Conservation (phyloP, 2,329 filamentous ascomycete genomes). For the Penicillium verrucosum region DNA sequence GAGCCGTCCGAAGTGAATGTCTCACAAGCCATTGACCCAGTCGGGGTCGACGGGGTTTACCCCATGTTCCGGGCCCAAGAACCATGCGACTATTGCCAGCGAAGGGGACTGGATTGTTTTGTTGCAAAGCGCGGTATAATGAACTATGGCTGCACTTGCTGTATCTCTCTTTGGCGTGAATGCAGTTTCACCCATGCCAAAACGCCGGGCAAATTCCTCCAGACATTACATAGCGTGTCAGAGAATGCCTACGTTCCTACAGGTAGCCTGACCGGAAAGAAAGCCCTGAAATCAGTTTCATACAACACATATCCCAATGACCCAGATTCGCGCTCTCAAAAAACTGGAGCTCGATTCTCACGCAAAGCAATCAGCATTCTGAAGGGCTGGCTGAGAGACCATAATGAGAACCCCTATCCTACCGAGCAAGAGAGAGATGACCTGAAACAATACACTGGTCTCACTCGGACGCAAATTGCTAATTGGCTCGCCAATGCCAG, state of each 20-base stretch:
- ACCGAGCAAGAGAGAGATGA: slow-evolving; percentile 81
- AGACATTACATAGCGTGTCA: slow-evolving; percentile 44
- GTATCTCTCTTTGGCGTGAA: slow-evolving; percentile 47
- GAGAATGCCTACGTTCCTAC: slow-evolving; percentile 42
- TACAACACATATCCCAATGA: slow-evolving; percentile 35
- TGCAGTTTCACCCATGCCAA: slow-evolving; percentile 48
- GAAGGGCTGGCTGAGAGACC: slow-evolving; percentile 79
- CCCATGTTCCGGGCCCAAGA: slow-evolving; percentile 46
- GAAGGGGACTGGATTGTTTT: slow-evolving; percentile 48
- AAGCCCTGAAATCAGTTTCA: slow-evolving; percentile 42
- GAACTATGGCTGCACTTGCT: slow-evolving; percentile 47
- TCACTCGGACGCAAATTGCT: slow-evolving; percentile 78
- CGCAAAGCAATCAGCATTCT: slow-evolving; percentile 74
- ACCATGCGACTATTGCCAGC: slow-evolving; percentile 46
- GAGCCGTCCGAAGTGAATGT: slow-evolving; percentile 18
- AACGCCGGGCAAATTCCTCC: slow-evolving; percentile 41
- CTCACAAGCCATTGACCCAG: slow-evolving; percentile 20
- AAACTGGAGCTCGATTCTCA: slow-evolving; percentile 73
- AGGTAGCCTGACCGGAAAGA: slow-evolving; percentile 40
- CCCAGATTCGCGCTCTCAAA: slow-evolving; percentile 48
- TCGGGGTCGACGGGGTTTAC: slow-evolving; percentile 32
- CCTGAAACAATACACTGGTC: slow-evolving; percentile 72
- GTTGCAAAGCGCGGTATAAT: slow-evolving; percentile 44
- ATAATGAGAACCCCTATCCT: slow-evolving; percentile 80
- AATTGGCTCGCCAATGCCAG: slow-evolving; percentile 93